Evolutionary conservation across 2,329 filamentous ascomycete genomes (phyloP).

Genomic region (Ceratocystis lukuohia): DNA sequence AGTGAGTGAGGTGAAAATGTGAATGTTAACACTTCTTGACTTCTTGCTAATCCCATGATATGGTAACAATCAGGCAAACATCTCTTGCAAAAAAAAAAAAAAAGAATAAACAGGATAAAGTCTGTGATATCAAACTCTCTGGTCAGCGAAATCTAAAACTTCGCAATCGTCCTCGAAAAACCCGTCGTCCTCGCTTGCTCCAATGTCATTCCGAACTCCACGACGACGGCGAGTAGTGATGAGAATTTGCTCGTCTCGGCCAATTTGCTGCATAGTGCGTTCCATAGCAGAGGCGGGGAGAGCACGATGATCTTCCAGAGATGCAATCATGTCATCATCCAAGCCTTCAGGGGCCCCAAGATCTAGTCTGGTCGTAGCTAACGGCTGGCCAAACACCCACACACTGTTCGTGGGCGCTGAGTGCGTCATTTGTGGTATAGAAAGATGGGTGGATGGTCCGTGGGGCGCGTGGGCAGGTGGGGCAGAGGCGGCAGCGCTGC

Average conservation of each 20-base stretch:
- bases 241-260: constrained; percentile 62
- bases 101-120: background rate
- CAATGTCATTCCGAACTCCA: constrained; percentile 34
- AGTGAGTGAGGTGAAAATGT: too few relatives aligned
- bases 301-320: constrained; percentile 43
- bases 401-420: constrained; percentile 19
- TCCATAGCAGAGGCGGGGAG: constrained; percentile 52
- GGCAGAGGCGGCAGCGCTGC: constrained; percentile 8
- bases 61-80: background rate
- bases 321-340: constrained; percentile 41
- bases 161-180: constrained; percentile 93
- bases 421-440: background rate
- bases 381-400: constrained; percentile 50
- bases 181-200: constrained; percentile 38
- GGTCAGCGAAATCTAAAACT: constrained; percentile 73
- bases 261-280: constrained; percentile 43
- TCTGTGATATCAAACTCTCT: constrained; percentile 29
- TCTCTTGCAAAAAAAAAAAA: background rate
- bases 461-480: too few relatives aligned
- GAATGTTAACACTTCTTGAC: background rate
- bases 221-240: constrained; percentile 64
- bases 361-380: constrained; percentile 39
- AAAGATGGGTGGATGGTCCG: background rate
- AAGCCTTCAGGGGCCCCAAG: constrained; percentile 34
- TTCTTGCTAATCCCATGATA: background rate